Evolutionary conservation across 768 basidiomycete genomes (phyloP).

Genomic region (Inosperma sp.): DNA sequence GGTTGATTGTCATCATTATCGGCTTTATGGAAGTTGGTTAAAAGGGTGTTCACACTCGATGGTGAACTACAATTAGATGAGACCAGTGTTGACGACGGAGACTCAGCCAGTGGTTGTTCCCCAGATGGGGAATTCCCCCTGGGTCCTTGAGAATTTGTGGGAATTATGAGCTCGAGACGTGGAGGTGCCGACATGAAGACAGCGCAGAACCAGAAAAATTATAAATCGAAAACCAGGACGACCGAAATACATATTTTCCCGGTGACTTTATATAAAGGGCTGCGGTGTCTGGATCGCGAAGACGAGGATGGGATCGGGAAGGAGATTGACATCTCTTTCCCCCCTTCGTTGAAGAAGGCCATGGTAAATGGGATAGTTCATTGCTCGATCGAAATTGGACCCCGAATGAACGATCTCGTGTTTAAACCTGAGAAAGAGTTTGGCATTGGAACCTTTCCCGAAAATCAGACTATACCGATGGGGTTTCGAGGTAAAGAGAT

Average conservation of each 20-base stretch:
- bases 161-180: conserved; percentile 8
- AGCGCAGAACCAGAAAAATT: background rate
- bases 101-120: conserved; percentile 10
- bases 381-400: conserved; percentile 20
- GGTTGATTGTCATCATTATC: too few species aligned
- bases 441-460: conserved; percentile 16
- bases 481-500: background rate
- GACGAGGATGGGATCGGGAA: conserved; percentile 26
- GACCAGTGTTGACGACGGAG: conserved; percentile 9
- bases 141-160: conserved; percentile 8
- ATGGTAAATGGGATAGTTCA: conserved; percentile 23
- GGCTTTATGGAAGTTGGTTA: conserved; percentile 22
- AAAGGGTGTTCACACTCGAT: conserved; percentile 17
- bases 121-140: background rate
- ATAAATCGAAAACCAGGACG: conserved; percentile 7
- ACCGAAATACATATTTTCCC: conserved; percentile 17
- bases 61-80: conserved; percentile 22
- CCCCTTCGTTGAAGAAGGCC: conserved; percentile 24
- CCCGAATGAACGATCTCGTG: conserved; percentile 26
- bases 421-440: conserved; percentile 33
- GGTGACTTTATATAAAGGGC: conserved; percentile 29
- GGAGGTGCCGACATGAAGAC: conserved; percentile 11
- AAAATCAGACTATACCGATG: background rate
- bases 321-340: conserved; percentile 26
- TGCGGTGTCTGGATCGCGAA: conserved; percentile 21